phyloP scores from a whole-genome alignment of 1,284 basidiomycete species.

The Cystobasidium pallidum region DNA sequence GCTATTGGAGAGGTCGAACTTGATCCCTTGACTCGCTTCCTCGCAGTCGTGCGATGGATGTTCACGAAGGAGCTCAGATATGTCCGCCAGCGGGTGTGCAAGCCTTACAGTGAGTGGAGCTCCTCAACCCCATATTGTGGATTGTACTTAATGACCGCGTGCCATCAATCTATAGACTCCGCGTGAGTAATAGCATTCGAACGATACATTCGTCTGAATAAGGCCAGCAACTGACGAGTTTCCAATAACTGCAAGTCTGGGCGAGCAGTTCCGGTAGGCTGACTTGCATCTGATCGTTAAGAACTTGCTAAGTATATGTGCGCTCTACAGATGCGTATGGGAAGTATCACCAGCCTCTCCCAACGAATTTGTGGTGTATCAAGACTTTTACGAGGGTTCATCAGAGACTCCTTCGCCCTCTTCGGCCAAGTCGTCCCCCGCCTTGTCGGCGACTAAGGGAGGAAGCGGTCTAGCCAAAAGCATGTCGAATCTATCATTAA shows the following conservation, averaged over 20 bases:
- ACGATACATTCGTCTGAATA: not conserved
- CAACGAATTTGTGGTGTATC: constrained; percentile 40
- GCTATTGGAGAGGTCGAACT: constrained; percentile 56
- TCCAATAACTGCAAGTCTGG: constrained; percentile 28
- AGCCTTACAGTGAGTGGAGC: constrained; percentile 68
- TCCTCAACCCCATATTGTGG: constrained; percentile 2
- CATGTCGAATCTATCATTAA: constrained; percentile 40
- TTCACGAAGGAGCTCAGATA: constrained; percentile 80
- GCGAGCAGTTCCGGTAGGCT: constrained; percentile 46
- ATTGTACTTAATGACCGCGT: constrained; percentile 5
- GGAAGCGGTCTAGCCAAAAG: constrained; percentile 28
- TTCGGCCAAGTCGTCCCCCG: constrained; percentile 25
- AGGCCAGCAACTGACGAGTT: not conserved
- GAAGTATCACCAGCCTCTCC: constrained; percentile 43
- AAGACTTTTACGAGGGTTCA: constrained; percentile 55
- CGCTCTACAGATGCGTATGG: constrained; percentile 44
- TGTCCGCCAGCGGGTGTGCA: constrained; percentile 85
- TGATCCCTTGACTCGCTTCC: constrained; percentile 88
- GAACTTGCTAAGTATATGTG: no score
- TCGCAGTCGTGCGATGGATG: constrained; percentile 82
- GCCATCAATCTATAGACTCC: constrained; percentile 37
- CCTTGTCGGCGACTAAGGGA: constrained; percentile 20
- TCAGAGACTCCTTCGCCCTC: constrained; percentile 74
- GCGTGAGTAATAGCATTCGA: constrained; percentile 27
- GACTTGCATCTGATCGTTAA: no score